A percentile compares a stretch with the other conserved stretches of the same genome.
Conservation (phyloP, 169 alveolate genomes). For the Plasmodium sp. region DNA sequence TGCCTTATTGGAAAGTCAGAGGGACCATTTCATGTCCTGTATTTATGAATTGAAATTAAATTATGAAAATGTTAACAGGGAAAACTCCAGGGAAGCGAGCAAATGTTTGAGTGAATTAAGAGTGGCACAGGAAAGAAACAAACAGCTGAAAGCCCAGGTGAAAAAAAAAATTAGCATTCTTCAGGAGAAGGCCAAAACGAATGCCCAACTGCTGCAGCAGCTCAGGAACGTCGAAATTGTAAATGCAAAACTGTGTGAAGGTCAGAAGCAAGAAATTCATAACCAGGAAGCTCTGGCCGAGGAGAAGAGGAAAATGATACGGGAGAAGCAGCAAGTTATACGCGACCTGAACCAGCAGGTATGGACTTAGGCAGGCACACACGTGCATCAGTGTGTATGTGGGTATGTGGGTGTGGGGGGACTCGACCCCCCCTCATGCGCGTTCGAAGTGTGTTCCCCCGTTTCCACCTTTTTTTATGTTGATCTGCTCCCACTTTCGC, state of each 20-base stretch:
- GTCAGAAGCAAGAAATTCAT: slow-evolving; percentile 22
- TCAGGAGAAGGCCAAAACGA: slow-evolving; percentile 10
- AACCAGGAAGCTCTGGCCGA: slow-evolving; percentile 8
- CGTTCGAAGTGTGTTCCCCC: neutral
- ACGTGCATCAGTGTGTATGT: neutral
- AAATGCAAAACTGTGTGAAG: slow-evolving; percentile 28
- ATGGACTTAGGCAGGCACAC: neutral
- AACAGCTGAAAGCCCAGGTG: slow-evolving; percentile 19
- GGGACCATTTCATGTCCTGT: slow-evolving; percentile 31
- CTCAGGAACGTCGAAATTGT: slow-evolving; percentile 37
- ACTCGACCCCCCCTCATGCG: neutral
- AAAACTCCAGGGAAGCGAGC: slow-evolving; percentile 21
- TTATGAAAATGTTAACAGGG: slow-evolving; percentile 32
- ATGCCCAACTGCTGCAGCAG: neutral
- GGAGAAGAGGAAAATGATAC: slow-evolving; percentile 19
- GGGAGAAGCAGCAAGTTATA: slow-evolving; percentile 47
- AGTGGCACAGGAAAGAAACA: slow-evolving; percentile 26
- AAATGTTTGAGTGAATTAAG: slow-evolving; percentile 21
- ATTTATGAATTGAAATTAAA: slow-evolving; percentile 27
- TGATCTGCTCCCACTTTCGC: neutral
- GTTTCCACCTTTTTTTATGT: neutral
- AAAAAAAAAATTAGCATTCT: slow-evolving; percentile 28
- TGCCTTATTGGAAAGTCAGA: slow-evolving; percentile 62
- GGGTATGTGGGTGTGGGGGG: neutral
- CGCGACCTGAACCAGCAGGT: slow-evolving; percentile 51